Conservation (phyloP, 371 early-diverging fungal genomes). For the Thermomucor indicae-seudaticae region DNA sequence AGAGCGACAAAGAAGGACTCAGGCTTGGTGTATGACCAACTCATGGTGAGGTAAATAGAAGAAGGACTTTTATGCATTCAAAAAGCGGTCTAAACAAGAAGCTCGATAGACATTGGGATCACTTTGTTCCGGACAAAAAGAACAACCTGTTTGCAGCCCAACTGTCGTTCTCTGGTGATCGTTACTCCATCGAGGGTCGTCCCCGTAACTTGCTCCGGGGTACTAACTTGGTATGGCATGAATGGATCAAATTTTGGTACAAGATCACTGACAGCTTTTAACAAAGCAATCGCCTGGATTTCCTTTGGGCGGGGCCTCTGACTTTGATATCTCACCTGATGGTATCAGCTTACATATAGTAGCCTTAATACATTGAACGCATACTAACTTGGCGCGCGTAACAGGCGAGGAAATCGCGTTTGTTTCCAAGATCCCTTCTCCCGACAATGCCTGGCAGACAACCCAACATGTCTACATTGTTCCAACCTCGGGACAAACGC, state of each 20-base stretch:
- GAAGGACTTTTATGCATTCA: background rate
- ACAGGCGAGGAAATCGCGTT: constrained; percentile 64
- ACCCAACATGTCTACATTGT: constrained; percentile 68
- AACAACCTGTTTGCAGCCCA: constrained; percentile 55
- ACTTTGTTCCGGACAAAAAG: constrained; percentile 45
- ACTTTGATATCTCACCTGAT: constrained; percentile 62
- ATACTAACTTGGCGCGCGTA: too few species aligned
- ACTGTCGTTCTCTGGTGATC: constrained; percentile 23
- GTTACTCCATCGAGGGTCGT: constrained; percentile 21
- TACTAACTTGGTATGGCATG: constrained; percentile 33
- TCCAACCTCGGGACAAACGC: constrained; percentile 38
- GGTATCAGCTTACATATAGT: too few species aligned
- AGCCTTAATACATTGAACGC: too few species aligned
- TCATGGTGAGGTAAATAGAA: constrained; percentile 52
- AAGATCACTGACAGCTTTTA: too few species aligned
- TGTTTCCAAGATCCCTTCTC: constrained; percentile 58
- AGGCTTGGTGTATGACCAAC: constrained; percentile 51
- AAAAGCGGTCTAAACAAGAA: background rate
- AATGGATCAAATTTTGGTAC: background rate
- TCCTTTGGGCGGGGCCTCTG: constrained; percentile 58
- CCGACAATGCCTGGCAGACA: constrained; percentile 76
- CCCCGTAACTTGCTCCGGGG: constrained; percentile 49
- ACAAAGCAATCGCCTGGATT: constrained; percentile 53
- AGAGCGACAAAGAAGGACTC: constrained; percentile 45
- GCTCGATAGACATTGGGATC: constrained; percentile 63